Conservation (phyloP, 257 asterid genomes). For the Penstemon eatonii region DNA sequence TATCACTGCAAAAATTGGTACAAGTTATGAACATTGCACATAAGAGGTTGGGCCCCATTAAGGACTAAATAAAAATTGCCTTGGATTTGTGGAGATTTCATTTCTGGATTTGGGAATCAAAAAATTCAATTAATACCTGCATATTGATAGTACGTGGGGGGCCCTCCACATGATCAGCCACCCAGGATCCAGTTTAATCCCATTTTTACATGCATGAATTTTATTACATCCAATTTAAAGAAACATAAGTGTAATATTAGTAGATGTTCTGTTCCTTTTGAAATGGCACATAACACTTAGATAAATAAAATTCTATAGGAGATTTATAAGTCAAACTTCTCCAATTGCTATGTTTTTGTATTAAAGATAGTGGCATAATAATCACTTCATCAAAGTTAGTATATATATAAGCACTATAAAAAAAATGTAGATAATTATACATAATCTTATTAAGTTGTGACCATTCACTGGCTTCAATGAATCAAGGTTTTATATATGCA, state of each 20-base stretch:
- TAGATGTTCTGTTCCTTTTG: too few species aligned
- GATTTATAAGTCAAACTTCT: too few species aligned
- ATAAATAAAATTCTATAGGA: too few species aligned
- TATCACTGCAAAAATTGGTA: background rate
- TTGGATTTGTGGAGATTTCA: slow-evolving; percentile 37
- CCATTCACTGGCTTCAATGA: too few species aligned
- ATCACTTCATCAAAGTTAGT: too few species aligned
- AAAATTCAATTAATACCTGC: slow-evolving; percentile 47
- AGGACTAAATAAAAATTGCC: slow-evolving; percentile 46
- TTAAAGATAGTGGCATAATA: too few species aligned
- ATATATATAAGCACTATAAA: too few species aligned
- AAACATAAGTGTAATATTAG: background rate
- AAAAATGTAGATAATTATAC: too few species aligned
- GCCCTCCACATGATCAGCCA: slow-evolving; percentile 36
- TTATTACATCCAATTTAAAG: background rate
- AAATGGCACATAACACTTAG: too few species aligned
- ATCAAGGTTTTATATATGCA: too few species aligned
- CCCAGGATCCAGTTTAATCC: background rate
- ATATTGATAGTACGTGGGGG: slow-evolving; percentile 31
- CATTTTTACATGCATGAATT: background rate
- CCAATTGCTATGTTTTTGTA: too few species aligned
- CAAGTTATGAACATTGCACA: slow-evolving; percentile 1
- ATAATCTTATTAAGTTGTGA: too few species aligned
- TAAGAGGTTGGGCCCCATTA: slow-evolving; percentile 41
- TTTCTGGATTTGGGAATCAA: slow-evolving; percentile 38